phyloP scores from a whole-genome alignment of 192 early-diverging fungal genomes.

The Coemansia umbellata region DNA sequence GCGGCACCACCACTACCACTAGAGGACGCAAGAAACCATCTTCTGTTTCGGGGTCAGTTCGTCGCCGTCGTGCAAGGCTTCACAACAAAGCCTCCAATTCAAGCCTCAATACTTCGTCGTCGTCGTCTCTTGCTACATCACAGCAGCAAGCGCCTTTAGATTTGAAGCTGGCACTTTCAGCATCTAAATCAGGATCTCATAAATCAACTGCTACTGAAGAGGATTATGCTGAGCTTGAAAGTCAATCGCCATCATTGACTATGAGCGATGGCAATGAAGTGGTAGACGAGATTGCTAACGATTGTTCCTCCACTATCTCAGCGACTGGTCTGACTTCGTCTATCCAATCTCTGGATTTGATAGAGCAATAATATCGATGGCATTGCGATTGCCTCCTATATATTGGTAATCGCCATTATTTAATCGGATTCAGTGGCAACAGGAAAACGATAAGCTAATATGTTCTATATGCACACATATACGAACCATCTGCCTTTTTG shows the following conservation, averaged over 20 bases:
- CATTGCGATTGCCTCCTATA: no score
- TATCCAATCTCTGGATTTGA: slow-evolving; percentile 18
- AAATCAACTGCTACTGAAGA: neutral
- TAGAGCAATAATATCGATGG: slow-evolving; percentile 7
- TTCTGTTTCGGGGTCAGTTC: slow-evolving; percentile 27
- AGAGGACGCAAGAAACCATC: slow-evolving; percentile 37
- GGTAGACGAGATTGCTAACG: no score
- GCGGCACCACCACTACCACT: no score
- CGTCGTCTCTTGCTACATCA: neutral
- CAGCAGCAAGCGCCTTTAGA: neutral
- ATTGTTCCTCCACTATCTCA: neutral
- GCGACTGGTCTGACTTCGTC: slow-evolving; percentile 1
- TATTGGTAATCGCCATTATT: no score
- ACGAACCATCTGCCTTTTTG: no score
- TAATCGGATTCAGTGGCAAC: no score
- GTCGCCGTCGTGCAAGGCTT: slow-evolving; percentile 37
- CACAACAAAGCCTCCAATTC: slow-evolving; percentile 24
- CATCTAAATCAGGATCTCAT: neutral
- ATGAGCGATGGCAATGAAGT: no score
- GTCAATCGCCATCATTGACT: no score
- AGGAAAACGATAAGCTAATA: no score
- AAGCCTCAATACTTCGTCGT: slow-evolving; percentile 9
- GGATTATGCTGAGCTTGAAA: neutral
- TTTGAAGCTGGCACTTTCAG: neutral
- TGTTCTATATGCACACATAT: no score